phyloP scores from a whole-genome alignment of 805 yeast species.

The Pichia thaimueangensis region DNA sequence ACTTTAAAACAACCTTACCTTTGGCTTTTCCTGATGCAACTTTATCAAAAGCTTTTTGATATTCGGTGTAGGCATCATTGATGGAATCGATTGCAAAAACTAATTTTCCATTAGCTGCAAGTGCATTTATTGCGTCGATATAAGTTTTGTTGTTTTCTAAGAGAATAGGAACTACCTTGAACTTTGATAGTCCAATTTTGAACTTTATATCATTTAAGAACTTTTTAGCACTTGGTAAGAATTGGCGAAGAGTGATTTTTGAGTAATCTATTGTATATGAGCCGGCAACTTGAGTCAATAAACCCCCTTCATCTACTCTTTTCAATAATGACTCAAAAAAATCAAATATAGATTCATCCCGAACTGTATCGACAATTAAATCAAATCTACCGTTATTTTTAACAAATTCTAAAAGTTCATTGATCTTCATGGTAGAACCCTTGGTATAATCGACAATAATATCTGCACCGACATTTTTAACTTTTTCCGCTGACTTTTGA shows the following conservation, averaged over 20 bases:
- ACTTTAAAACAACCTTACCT: conserved; percentile 55
- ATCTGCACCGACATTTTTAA: conserved; percentile 45
- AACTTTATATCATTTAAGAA: conserved; percentile 11
- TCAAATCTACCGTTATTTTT: conserved; percentile 46
- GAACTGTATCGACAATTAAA: conserved; percentile 59
- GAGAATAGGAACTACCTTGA: conserved; percentile 1
- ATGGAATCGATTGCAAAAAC: conserved; percentile 49
- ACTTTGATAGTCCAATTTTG: background rate
- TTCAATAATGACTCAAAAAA: conserved; percentile 37
- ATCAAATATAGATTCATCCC: conserved; percentile 40
- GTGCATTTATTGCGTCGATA: conserved; percentile 33
- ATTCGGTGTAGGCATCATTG: conserved; percentile 41
- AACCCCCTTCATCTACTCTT: conserved; percentile 39
- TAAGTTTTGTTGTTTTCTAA: conserved; percentile 11
- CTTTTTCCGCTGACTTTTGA: conserved; percentile 24
- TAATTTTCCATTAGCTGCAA: conserved; percentile 40
- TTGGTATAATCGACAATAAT: conserved; percentile 50
- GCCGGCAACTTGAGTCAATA: conserved; percentile 52
- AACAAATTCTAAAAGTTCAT: conserved; percentile 31
- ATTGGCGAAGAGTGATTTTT: conserved; percentile 20
- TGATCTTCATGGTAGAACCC: conserved; percentile 31
- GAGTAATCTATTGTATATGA: conserved; percentile 38
- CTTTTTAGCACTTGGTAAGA: conserved; percentile 20
- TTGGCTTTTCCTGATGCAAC: conserved; percentile 43
- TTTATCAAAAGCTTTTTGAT: conserved; percentile 42